A percentile compares a stretch with the other conserved stretches of the same genome.
These are phyloP conservation scores for Penicillium parvum DNA, from an alignment of 495 filamentous ascomycete genomes.

Conservation along the genomic window DNA sequence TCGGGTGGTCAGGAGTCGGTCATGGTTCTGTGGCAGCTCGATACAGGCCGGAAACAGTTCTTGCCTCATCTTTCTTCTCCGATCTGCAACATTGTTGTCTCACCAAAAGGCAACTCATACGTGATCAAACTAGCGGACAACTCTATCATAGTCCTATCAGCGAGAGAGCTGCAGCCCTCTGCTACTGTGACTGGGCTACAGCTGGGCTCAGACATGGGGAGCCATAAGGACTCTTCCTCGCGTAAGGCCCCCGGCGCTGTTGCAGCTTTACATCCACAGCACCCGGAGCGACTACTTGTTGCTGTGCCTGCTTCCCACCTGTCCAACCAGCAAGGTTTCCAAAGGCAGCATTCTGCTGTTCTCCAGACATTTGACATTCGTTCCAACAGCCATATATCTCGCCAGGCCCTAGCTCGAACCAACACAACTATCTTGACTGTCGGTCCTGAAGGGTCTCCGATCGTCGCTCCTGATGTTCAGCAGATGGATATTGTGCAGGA, in stretches of 20 bases:
- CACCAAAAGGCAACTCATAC: slow-evolving; percentile 72
- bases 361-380: slow-evolving; percentile 82
- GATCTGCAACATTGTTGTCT: slow-evolving; percentile 79
- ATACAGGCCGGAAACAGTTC: slow-evolving; percentile 72
- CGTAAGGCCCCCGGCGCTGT: slow-evolving; percentile 11
- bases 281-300: slow-evolving; percentile 56
- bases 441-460: slow-evolving; percentile 59
- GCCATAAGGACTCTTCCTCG: slow-evolving; percentile 19
- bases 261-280: slow-evolving; percentile 48
- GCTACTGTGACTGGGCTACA: slow-evolving; percentile 81
- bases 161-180: slow-evolving; percentile 76
- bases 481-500: slow-evolving; percentile 68
- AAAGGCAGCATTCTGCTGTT: slow-evolving; percentile 44
- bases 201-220: slow-evolving; percentile 29
- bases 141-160: slow-evolving; percentile 80
- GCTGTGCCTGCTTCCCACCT: slow-evolving; percentile 51
- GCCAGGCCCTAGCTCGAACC: slow-evolving; percentile 83
- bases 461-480: slow-evolving; percentile 70
- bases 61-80: slow-evolving; percentile 82
- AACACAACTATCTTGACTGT: slow-evolving; percentile 77
- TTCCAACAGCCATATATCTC: slow-evolving; percentile 64
- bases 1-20: slow-evolving; percentile 90
- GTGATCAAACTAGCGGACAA: slow-evolving; percentile 85
- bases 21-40: slow-evolving; percentile 91
- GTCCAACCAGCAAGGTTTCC: slow-evolving; percentile 25